Percentiles rank a stretch among this genome's conserved stretches.
Evolutionary conservation across 2,329 filamentous ascomycete species (phyloP).

Genomic region (Tolypocladium cylindrosporum): DNA sequence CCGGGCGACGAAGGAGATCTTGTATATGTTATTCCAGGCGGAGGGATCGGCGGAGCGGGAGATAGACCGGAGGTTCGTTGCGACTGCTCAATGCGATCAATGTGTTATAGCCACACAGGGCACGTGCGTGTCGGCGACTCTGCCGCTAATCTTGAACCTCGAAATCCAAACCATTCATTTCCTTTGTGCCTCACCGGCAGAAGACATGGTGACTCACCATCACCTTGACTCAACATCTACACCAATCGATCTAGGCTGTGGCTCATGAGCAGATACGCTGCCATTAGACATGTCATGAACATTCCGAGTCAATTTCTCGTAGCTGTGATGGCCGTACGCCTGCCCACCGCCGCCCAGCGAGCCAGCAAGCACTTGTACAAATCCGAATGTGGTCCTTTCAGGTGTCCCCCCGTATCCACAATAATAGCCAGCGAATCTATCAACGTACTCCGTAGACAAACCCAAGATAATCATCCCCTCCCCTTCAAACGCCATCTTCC

Average conservation of each 20-base stretch:
- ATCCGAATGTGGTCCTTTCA: neutral
- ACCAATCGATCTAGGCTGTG: neutral
- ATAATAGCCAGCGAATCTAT: neutral
- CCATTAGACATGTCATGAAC: neutral
- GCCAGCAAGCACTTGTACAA: neutral
- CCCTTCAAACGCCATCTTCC: constrained; percentile 2
- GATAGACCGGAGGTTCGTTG: constrained; percentile 19
- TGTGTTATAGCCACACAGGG: constrained; percentile 19
- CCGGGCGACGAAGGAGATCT: constrained; percentile 9
- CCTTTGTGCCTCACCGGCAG: neutral
- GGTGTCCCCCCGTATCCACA: neutral
- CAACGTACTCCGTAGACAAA: neutral
- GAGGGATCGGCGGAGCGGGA: constrained; percentile 14
- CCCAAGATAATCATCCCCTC: neutral
- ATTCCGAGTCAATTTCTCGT: neutral
- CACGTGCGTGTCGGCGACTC: constrained; percentile 7
- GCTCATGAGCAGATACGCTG: neutral
- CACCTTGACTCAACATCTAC: neutral
- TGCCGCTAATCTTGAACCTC: neutral
- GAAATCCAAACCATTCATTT: neutral
- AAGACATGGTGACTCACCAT: neutral
- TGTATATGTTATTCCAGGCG: constrained; percentile 27
- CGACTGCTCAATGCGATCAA: constrained; percentile 16
- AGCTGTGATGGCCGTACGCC: neutral
- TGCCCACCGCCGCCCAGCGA: neutral